These are phyloP conservation scores for Pseudohalonectria lignicola DNA, from an alignment of 2,329 filamentous ascomycete species.

Conservation along the genomic window DNA sequence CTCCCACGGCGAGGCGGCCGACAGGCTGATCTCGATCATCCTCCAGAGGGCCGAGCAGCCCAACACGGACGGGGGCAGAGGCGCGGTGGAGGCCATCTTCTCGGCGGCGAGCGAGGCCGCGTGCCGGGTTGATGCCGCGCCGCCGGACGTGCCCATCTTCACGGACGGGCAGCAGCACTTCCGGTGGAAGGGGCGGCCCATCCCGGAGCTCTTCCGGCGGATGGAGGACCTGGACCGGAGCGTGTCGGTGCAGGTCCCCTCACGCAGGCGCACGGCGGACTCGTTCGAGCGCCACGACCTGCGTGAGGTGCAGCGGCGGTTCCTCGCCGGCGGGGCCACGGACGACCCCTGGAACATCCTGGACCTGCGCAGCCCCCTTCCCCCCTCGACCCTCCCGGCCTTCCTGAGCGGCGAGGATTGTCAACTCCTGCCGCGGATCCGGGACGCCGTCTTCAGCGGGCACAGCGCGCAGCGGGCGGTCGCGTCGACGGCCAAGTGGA, in stretches of 20 bases:
- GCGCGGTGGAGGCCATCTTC: constrained; percentile 7
- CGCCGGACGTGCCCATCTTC: constrained; percentile 11
- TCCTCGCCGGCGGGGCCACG: constrained; percentile 5
- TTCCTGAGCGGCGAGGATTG: constrained; percentile 17
- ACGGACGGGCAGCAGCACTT: constrained; percentile 15
- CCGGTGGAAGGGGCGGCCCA: constrained; percentile 14
- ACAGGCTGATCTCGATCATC: constrained; percentile 7
- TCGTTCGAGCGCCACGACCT: constrained; percentile 13
- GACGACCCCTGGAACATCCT: constrained; percentile 17
- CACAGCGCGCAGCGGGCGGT: constrained; percentile 14
- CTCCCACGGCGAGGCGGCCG: constrained; percentile 15
- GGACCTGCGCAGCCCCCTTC: constrained; percentile 15
- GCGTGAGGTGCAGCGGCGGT: constrained; percentile 11
- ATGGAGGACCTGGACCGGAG: constrained; percentile 15
- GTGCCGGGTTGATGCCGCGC: constrained; percentile 7
- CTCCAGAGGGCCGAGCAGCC: constrained; percentile 6
- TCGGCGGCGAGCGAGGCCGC: constrained; percentile 9
- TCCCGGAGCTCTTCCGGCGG: constrained; percentile 14
- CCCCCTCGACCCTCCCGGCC: constrained; percentile 12
- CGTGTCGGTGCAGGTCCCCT: constrained; percentile 16
- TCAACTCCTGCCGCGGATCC: constrained; percentile 16
- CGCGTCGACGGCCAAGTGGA: constrained; percentile 17
- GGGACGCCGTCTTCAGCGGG: constrained; percentile 25
- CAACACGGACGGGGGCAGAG: constrained; percentile 2
- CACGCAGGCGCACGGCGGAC: constrained; percentile 10